phyloP scores from a whole-genome alignment of 306 rosid species.

The Adenanthera pavonina region DNA sequence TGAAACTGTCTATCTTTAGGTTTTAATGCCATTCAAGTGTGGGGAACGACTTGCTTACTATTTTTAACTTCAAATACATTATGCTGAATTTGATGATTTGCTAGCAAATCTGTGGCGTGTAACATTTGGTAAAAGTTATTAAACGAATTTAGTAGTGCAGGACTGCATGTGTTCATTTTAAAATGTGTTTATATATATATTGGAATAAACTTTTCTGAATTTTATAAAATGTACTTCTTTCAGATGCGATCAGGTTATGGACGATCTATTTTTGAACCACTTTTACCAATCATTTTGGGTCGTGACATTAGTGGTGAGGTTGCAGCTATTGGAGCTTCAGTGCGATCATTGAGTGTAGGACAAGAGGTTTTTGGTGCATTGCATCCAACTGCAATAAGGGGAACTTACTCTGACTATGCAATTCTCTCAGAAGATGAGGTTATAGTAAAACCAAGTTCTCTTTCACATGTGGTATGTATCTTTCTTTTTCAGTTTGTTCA shows the following conservation, averaged over 20 bases:
- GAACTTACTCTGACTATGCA: slow-evolving; percentile 93
- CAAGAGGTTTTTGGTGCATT: slow-evolving; percentile 94
- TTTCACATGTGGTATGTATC: slow-evolving; percentile 83
- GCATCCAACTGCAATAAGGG: slow-evolving; percentile 97
- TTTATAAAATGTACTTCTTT: slow-evolving; percentile 18
- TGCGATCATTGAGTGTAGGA: slow-evolving; percentile 62
- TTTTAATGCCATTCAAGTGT: background rate
- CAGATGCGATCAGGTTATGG: slow-evolving; percentile 98
- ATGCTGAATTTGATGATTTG: background rate
- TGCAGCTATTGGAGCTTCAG: slow-evolving; percentile 76
- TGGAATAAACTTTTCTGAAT: background rate
- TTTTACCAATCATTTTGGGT: slow-evolving; percentile 85
- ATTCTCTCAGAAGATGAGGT: slow-evolving; percentile 84
- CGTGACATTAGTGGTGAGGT: slow-evolving; percentile 98
- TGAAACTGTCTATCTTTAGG: background rate
- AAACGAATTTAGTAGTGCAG: background rate
- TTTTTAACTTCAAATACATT: background rate
- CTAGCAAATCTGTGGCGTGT: background rate
- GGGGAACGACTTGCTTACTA: background rate
- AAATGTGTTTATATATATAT: background rate
- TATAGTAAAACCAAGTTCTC: slow-evolving; percentile 68
- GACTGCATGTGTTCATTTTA: background rate
- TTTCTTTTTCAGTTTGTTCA: slow-evolving; percentile 23
- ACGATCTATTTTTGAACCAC: slow-evolving; percentile 75
- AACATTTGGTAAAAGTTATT: background rate